phyloP scores from a whole-genome alignment of 768 basidiomycete species.

The Amanita jacksonii region DNA sequence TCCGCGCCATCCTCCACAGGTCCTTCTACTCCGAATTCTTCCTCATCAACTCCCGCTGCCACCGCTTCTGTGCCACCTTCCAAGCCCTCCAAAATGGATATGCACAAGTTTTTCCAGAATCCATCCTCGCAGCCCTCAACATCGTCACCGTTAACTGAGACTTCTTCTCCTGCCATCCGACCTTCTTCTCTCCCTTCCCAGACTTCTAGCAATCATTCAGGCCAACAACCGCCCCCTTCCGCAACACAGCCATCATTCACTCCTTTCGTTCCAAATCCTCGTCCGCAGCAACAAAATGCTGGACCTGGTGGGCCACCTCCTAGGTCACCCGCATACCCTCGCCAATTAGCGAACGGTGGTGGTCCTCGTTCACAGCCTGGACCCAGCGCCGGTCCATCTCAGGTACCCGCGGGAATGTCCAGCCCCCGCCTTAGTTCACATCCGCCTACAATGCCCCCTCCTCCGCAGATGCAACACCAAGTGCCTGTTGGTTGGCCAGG shows the following conservation, averaged over 20 bases:
- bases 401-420: conserved; percentile 42
- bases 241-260: conserved; percentile 31
- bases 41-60: conserved; percentile 23
- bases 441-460: conserved; percentile 39
- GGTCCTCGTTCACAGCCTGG: conserved; percentile 48
- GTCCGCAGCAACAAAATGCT: conserved; percentile 34
- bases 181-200: conserved; percentile 44
- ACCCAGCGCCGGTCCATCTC: conserved; percentile 43
- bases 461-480: conserved; percentile 31
- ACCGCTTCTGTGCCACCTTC: conserved; percentile 24
- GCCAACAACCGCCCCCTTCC: conserved; percentile 30
- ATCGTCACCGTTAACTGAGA: conserved; percentile 37
- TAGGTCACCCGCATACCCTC: conserved; percentile 56
- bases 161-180: conserved; percentile 49
- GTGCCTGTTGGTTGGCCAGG: conserved; percentile 31
- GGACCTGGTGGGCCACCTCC: conserved; percentile 43
- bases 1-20: conserved; percentile 23
- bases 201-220: conserved; percentile 27
- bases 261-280: conserved; percentile 40
- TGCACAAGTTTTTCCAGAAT: conserved; percentile 54
- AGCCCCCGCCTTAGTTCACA: conserved; percentile 62
- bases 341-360: conserved; percentile 53
- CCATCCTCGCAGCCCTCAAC: conserved; percentile 38
- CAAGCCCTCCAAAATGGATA: conserved; percentile 39
- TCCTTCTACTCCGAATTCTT: conserved; percentile 22